Evolutionary conservation across 169 alveolate genomes (phyloP).

Genomic region (Eimeria tenella): DNA sequence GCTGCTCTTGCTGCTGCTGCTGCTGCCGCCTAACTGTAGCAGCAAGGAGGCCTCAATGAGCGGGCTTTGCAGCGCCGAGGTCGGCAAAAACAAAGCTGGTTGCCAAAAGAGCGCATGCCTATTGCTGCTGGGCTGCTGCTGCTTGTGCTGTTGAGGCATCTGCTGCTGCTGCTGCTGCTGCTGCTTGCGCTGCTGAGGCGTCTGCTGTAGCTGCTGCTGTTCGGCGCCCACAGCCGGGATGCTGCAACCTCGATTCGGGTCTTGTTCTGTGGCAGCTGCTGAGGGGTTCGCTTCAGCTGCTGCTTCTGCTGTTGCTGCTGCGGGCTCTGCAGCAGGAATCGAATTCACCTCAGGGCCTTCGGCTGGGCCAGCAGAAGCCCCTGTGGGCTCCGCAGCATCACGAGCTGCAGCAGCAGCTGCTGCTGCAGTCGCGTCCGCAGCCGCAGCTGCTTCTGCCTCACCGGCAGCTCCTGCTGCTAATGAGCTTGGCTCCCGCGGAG

Average conservation of each 20-base stretch:
- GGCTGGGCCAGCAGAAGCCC: not conserved
- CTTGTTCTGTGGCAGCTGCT: not conserved
- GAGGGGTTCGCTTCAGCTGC: not conserved
- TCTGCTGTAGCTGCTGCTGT: not conserved
- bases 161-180: conserved; percentile 44
- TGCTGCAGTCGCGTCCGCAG: conserved; percentile 1
- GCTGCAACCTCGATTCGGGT: not conserved
- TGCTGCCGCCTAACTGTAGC: conserved; percentile 21
- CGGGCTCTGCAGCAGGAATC: not conserved
- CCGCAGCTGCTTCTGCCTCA: not conserved
- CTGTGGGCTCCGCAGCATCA: not conserved
- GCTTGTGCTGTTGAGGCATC: not conserved
- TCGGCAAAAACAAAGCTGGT: conserved; percentile 2
- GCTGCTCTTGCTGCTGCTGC: conserved; percentile 22
- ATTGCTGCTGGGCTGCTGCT: conserved; percentile 1
- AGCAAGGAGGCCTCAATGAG: conserved; percentile 14
- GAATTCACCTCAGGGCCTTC: too few species aligned
- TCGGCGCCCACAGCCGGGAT: not conserved
- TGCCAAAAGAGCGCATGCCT: not conserved
- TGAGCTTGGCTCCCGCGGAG: not conserved
- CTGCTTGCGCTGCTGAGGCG: not conserved
- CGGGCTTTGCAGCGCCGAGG: not conserved
- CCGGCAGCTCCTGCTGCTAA: not conserved
- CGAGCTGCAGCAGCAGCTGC: conserved; percentile 27
- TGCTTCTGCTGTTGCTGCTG: conserved; percentile 15